Evolutionary conservation across 2,329 filamentous ascomycete genomes (phyloP).

Genomic region (Ophiocordyceps robertsii): DNA sequence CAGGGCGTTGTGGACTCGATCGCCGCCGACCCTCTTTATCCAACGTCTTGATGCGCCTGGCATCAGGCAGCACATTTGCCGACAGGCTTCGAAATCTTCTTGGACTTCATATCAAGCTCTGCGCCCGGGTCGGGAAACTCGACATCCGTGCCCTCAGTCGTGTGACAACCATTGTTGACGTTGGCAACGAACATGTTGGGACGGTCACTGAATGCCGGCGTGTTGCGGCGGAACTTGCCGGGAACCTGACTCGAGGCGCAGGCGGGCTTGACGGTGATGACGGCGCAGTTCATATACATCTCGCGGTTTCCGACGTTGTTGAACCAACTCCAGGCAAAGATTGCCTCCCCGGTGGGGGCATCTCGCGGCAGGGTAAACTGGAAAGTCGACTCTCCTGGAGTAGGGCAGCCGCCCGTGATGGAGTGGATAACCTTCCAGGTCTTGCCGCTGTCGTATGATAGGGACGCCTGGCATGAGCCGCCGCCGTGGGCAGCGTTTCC

Average conservation of each 20-base stretch:
- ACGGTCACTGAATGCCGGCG: slow-evolving; percentile 35
- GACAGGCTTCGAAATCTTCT: too few relatives aligned
- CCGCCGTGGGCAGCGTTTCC: slow-evolving; percentile 53
- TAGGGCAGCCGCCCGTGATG: slow-evolving; percentile 41
- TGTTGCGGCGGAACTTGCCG: slow-evolving; percentile 16
- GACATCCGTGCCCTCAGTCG: slow-evolving; percentile 42
- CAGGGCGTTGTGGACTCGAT: too few relatives aligned
- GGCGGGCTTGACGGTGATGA: slow-evolving; percentile 40
- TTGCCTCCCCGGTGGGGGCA: slow-evolving; percentile 43
- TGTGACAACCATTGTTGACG: slow-evolving; percentile 44
- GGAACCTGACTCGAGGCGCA: background rate
- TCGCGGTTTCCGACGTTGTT: slow-evolving; percentile 67
- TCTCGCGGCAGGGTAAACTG: slow-evolving; percentile 53
- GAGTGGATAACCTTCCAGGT: slow-evolving; percentile 56
- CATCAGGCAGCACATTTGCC: too few relatives aligned
- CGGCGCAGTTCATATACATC: slow-evolving; percentile 80
- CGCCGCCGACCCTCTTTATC: too few relatives aligned
- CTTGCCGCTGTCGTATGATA: slow-evolving; percentile 59
- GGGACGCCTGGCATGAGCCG: slow-evolving; percentile 62
- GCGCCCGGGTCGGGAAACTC: slow-evolving; percentile 53
- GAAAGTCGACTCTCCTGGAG: slow-evolving; percentile 34
- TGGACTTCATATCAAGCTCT: slow-evolving; percentile 23
- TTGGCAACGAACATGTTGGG: slow-evolving; percentile 64
- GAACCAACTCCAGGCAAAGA: slow-evolving; percentile 69
- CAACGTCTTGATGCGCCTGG: too few relatives aligned